Evolutionary conservation across 2,329 filamentous ascomycete species (phyloP), one percentile per base, ranked within the genome.

Genomic region (Aspergillus sp.): DNA sequence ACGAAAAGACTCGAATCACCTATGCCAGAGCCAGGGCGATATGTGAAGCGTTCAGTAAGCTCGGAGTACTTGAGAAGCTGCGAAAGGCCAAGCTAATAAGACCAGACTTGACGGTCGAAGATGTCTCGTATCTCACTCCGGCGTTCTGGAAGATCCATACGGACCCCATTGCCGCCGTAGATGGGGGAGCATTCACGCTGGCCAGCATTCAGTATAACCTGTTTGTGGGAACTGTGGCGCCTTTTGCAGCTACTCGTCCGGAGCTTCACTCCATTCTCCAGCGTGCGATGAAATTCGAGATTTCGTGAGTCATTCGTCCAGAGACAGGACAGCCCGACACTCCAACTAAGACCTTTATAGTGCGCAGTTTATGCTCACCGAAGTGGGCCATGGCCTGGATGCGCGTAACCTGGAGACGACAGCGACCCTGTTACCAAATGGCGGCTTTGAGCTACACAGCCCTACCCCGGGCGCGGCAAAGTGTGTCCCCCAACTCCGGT

Each of bases 351-450:
- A 2, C 25, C 25, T 28, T 7, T 15, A 11, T 13, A 71, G 70
- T 4, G 64, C 65, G 17, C 70, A 77, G 51, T 81, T 77, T 56
- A 69, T 80, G 68, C 68, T 80, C 2, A 80, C 77, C 0, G 77
- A 81, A 57, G 59, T 79, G 5, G 75, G 75, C 1, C 77, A 79
- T 58, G 77, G 78, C 1, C 66, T 79, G 3, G 77, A 80, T 61
- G 76, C 77, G 1, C 65, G 68, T 2, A 78, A 79, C 34, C 53
- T 80, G 4, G 73, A 80, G 59, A 80, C 77, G 2, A 77, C 71
- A 0, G 77, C 76, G 6, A 78, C 73, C 2, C 58, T 75, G 5
- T 63, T 72, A 2, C 54, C 69, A 3, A 70, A 79, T 57, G 77
- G 76, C 0, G 69, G 64, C 6, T 77, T 77, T 63, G 67, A 72